Evolutionary conservation across 148 eudicot species (phyloP), one percentile per base, ranked within the genome.

Genomic region (Persicaria maculosa): DNA sequence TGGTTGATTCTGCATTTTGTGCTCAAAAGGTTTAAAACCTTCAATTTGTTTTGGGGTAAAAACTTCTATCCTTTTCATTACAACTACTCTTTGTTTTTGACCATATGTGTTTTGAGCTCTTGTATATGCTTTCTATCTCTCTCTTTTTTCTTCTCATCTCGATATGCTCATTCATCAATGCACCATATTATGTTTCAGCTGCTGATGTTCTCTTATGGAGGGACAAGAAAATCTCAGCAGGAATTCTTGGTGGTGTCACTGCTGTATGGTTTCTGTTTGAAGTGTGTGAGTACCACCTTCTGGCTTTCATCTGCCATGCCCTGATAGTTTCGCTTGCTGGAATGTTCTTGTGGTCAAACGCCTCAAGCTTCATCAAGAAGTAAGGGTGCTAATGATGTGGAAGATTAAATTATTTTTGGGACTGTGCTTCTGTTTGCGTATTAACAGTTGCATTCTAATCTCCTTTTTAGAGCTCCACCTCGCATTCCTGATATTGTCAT

Each of bases 141-240:
- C 25, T n/a, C 22, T 57, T 7, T 19, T 62, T 16, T 44, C 15
- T 9, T 10, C 11, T 62, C 15, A 31, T 62, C 14, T 61, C 40
- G 25, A 2, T 4, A 22, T 61, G 67, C 67, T 59, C 22, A 61
- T 31, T 31, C 36, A 31, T 31, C 7, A 65, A 40, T 65, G 46
- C 47, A 14, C 71, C 71, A 50, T 9, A 54, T 64, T 53, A 65
- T 80, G 82, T 44, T 81, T 77, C 92, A 93, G 98, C 92, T 75
- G 98, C 98, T 67, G 95, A 93, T 84, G 83, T 91, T 54, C 80
- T 91, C 75, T 80, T 93, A 48, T 93, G 98, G 98, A 89, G 92
- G 84, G 79, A 93, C 84, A 89, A 89, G 94, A 91, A 89, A 79
- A 82, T 82, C 65, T 93, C 98, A 3, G 94, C 85, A 4, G 84